phyloP scores from a whole-genome alignment of 2,329 filamentous ascomycete species.

The Cercospora zeina region DNA sequence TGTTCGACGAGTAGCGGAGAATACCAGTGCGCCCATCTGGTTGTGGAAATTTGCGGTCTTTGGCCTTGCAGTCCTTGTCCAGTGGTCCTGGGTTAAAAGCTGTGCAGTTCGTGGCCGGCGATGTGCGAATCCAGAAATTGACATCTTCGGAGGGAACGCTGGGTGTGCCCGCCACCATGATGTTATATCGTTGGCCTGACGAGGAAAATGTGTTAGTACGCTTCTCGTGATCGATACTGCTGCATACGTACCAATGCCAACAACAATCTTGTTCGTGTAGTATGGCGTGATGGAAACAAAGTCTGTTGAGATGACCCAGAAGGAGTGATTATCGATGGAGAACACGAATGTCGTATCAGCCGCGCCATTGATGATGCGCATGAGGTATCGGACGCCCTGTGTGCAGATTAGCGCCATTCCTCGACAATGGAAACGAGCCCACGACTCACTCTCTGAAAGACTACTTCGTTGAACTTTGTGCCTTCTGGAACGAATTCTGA shows the following conservation, averaged over 20 bases:
- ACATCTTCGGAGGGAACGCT: conserved; percentile 3
- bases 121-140: conserved; percentile 7
- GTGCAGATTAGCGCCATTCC: not conserved
- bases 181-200: conserved; percentile 36
- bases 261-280: conserved; percentile 41
- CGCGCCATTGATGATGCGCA: conserved; percentile 40
- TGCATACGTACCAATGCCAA: conserved; percentile 38
- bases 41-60: conserved; percentile 28
- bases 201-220: not conserved
- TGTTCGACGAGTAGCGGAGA: not conserved
- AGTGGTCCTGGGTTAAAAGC: conserved; percentile 38
- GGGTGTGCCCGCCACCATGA: conserved; percentile 24
- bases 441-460: not conserved
- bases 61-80: conserved; percentile 44
- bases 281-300: conserved; percentile 44
- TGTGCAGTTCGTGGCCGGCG: conserved; percentile 23
- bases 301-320: conserved; percentile 45
- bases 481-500: not conserved
- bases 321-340: conserved; percentile 45
- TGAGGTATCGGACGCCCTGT: conserved; percentile 27
- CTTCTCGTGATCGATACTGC: not conserved
- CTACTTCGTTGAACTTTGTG: conserved; percentile 1
- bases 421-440: not conserved
- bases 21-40: conserved; percentile 4
- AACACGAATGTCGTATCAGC: conserved; percentile 48